Conservation (phyloP, 331 rosid species). For the Malus hybrid region DNA sequence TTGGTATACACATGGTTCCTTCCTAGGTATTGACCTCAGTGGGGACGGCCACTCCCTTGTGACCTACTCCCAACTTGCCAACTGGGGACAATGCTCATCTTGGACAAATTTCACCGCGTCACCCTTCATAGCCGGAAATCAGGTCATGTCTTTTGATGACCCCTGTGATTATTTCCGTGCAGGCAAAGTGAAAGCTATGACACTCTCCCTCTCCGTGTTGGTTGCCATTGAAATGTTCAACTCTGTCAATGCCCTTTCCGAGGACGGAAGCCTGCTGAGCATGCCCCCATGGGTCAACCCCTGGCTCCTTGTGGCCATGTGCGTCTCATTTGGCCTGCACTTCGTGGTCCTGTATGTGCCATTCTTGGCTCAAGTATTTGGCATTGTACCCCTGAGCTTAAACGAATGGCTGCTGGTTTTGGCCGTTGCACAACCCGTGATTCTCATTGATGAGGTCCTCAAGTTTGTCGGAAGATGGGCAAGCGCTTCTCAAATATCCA, state of each 20-base stretch:
- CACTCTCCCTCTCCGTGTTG: conserved; percentile 86
- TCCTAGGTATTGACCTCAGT: conserved; percentile 72
- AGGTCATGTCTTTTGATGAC: conserved; percentile 37
- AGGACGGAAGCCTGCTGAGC: conserved; percentile 78
- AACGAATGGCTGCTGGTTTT: conserved; percentile 86
- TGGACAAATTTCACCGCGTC: conserved; percentile 74
- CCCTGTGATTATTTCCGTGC: conserved; percentile 73
- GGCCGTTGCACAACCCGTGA: conserved; percentile 69
- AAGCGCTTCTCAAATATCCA: conserved; percentile 24
- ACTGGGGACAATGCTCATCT: conserved; percentile 81
- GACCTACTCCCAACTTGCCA: conserved; percentile 74
- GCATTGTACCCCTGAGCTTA: conserved; percentile 74
- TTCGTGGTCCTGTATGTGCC: conserved; percentile 82
- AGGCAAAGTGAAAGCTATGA: conserved; percentile 85
- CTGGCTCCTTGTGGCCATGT: conserved; percentile 90
- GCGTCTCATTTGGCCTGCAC: conserved; percentile 77
- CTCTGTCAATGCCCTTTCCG: conserved; percentile 85
- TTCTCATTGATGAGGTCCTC: conserved; percentile 73
- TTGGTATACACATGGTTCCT: conserved; percentile 74
- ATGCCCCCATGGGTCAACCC: conserved; percentile 99
- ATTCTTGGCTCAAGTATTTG: conserved; percentile 68
- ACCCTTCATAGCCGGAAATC: conserved; percentile 71
- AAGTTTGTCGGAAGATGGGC: conserved; percentile 67
- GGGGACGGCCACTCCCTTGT: conserved; percentile 80
- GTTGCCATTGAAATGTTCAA: conserved; percentile 96